phyloP scores from a whole-genome alignment of 176 grass and related monocot species.

The Chloris gayana region DNA sequence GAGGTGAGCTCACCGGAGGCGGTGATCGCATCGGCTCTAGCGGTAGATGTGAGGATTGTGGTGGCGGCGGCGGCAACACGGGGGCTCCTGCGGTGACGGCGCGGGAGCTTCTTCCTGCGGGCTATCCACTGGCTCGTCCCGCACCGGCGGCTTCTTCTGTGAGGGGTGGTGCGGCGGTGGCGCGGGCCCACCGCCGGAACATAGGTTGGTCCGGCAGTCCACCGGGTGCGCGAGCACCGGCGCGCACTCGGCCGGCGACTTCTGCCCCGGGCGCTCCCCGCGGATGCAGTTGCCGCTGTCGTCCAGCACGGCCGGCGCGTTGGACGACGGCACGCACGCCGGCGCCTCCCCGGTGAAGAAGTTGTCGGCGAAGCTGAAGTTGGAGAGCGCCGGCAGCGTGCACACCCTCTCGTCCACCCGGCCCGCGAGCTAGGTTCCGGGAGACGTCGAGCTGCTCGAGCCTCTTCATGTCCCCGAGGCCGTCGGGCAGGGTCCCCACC shows the following conservation, averaged over 20 bases:
- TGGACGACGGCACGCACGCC: conserved; percentile 32
- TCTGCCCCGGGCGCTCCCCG: conserved; percentile 39
- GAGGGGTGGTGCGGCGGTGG: not conserved
- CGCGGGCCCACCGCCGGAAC: not conserved
- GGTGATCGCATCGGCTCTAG: not conserved
- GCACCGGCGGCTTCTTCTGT: not conserved
- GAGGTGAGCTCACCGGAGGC: not conserved
- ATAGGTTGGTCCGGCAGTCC: conserved; percentile 53
- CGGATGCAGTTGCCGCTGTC: conserved; percentile 60
- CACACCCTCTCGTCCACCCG: conserved; percentile 39
- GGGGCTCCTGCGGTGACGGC: not conserved
- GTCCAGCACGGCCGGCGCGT: conserved; percentile 32
- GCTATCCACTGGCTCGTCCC: not conserved
- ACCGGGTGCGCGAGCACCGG: conserved; percentile 45
- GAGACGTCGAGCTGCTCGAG: conserved; percentile 61
- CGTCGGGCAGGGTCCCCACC: conserved; percentile 49
- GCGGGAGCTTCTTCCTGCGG: not conserved
- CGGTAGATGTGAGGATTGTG: not conserved
- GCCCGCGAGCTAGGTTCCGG: conserved; percentile 54
- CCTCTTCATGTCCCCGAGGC: conserved; percentile 36
- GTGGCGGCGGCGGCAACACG: not conserved
- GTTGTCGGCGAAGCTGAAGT: conserved; percentile 73
- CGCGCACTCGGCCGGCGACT: conserved; percentile 31
- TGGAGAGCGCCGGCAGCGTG: conserved; percentile 41
- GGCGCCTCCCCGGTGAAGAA: conserved; percentile 55